Evolutionary conservation across 2,329 filamentous ascomycete species (phyloP).

Genomic region (Magnaporthales sp.): DNA sequence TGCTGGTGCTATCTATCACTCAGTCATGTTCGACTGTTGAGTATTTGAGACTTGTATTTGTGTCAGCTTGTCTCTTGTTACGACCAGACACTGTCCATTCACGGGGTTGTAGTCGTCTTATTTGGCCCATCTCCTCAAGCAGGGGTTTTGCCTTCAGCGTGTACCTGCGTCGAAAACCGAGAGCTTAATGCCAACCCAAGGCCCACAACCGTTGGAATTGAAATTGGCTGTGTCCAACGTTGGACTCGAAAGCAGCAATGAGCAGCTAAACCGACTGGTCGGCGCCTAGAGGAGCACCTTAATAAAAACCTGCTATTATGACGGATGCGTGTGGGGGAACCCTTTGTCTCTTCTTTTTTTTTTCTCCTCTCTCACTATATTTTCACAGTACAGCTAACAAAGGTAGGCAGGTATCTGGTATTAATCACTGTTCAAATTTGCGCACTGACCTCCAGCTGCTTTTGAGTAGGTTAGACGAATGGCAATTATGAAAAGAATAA

Average conservation of each 20-base stretch:
- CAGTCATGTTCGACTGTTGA: background rate
- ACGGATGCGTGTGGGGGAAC: background rate
- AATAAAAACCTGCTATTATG: background rate
- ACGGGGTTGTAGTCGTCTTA: background rate
- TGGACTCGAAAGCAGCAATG: background rate
- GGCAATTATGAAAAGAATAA: background rate
- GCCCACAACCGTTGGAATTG: background rate
- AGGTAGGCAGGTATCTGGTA: background rate
- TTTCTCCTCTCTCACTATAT: background rate
- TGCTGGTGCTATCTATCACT: background rate
- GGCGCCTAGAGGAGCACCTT: background rate
- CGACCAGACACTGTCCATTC: background rate
- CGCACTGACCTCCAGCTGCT: background rate
- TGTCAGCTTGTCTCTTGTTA: constrained; percentile 1
- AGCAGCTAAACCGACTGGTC: background rate
- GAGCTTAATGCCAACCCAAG: background rate
- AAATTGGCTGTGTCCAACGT: background rate
- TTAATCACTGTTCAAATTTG: background rate
- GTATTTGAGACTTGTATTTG: background rate
- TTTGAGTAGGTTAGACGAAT: background rate
- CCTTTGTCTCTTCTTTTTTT: background rate
- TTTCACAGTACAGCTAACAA: too few relatives aligned
- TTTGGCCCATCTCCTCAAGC: background rate
- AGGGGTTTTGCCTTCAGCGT: background rate
- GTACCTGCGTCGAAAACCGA: background rate